These are phyloP conservation scores for Sergeia podlipaevii DNA, from an alignment of 208 protist genomes.

Conservation along the genomic window DNA sequence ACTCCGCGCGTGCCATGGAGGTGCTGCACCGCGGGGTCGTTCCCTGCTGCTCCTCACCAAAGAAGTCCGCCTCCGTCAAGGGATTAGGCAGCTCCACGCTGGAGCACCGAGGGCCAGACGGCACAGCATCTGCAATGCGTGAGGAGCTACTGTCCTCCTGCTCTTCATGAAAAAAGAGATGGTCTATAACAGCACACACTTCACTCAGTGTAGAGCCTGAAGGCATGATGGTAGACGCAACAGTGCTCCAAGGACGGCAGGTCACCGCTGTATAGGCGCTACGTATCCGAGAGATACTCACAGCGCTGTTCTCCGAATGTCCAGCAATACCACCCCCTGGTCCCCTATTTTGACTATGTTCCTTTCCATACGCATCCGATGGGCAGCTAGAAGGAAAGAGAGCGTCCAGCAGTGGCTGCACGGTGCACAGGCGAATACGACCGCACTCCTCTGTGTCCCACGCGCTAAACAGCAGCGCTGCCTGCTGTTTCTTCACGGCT, in stretches of 20 bases:
- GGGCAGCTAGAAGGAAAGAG: conserved; percentile 27
- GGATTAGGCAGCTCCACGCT: not conserved
- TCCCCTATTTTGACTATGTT: too few relatives aligned
- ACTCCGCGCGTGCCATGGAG: too few relatives aligned
- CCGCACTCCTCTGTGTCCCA: conserved; percentile 54
- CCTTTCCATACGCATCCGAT: too few relatives aligned
- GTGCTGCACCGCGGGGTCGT: too few relatives aligned
- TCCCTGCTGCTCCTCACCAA: too few relatives aligned
- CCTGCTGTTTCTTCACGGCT: conserved; percentile 55
- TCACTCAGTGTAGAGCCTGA: conserved; percentile 31
- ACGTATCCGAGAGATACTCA: conserved; percentile 1
- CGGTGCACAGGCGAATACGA: conserved; percentile 27
- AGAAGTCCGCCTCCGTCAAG: too few relatives aligned
- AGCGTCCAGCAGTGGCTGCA: conserved; percentile 42
- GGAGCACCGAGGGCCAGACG: not conserved
- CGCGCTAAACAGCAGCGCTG: conserved; percentile 45
- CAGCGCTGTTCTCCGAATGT: too few relatives aligned
- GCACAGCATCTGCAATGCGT: not conserved
- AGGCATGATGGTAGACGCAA: not conserved
- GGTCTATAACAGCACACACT: conserved; percentile 33
- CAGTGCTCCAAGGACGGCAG: conserved; percentile 6
- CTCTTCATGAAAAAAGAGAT: conserved; percentile 8
- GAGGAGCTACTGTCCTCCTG: not conserved
- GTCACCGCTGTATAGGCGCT: conserved; percentile 20
- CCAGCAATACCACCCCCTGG: too few relatives aligned